Evolutionary conservation across 495 filamentous ascomycete genomes (phyloP).

Genomic region (Aspergillus bridgeri): DNA sequence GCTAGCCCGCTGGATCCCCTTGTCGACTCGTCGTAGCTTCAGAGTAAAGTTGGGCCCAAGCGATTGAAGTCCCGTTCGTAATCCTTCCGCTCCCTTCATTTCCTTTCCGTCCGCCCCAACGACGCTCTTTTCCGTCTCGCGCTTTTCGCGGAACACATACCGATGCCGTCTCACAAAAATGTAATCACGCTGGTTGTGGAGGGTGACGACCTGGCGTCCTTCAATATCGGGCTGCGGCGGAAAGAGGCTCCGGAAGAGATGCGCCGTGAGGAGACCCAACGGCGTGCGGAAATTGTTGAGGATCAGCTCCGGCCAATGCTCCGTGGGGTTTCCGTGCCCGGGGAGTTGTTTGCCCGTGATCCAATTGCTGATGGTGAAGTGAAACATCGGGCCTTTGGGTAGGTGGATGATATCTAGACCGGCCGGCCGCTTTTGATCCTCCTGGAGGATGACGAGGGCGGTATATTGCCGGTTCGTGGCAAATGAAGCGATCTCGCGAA

Average conservation of each 20-base stretch:
- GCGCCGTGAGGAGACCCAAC: slow-evolving; percentile 82
- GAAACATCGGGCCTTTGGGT: slow-evolving; percentile 81
- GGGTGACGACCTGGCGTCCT: slow-evolving; percentile 82
- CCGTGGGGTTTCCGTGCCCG: slow-evolving; percentile 83
- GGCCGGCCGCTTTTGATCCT: slow-evolving; percentile 76
- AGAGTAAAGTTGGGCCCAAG: slow-evolving; percentile 80
- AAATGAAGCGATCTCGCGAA: slow-evolving; percentile 85
- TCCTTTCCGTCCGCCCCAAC: slow-evolving; percentile 84
- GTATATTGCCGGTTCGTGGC: slow-evolving; percentile 78
- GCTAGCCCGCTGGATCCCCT: slow-evolving; percentile 74
- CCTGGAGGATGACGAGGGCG: slow-evolving; percentile 72
- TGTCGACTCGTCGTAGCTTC: slow-evolving; percentile 87
- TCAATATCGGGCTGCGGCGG: slow-evolving; percentile 76
- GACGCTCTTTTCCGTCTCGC: slow-evolving; percentile 79
- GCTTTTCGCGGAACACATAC: slow-evolving; percentile 88
- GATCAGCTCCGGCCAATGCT: slow-evolving; percentile 88
- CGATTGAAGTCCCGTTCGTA: slow-evolving; percentile 81
- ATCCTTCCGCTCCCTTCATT: slow-evolving; percentile 74
- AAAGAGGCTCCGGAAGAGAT: slow-evolving; percentile 79
- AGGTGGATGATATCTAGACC: slow-evolving; percentile 80
- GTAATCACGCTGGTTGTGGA: slow-evolving; percentile 96
- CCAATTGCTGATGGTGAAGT: slow-evolving; percentile 83
- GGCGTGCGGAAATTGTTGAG: slow-evolving; percentile 95
- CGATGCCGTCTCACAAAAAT: slow-evolving; percentile 87
- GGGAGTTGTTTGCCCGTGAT: slow-evolving; percentile 77